Percentiles rank a stretch among this genome's conserved stretches.
These are phyloP conservation scores for Microsporum canis DNA, from an alignment of 2,329 filamentous ascomycete genomes.

Conservation along the genomic window DNA sequence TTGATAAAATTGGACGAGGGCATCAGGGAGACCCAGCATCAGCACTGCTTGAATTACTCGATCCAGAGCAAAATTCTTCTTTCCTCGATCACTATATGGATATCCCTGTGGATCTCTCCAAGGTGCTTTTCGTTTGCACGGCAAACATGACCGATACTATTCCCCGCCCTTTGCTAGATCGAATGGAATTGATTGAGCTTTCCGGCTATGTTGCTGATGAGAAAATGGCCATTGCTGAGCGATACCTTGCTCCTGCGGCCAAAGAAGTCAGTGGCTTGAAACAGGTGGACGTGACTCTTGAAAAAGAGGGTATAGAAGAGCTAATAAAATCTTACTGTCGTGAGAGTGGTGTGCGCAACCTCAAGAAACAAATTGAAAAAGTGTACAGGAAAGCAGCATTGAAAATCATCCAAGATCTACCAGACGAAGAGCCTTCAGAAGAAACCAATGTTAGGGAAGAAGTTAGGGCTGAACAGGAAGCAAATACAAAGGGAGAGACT, in stretches of 20 bases:
- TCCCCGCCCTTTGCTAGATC: slow-evolving; percentile 79
- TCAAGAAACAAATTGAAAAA: slow-evolving; percentile 99
- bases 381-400: slow-evolving; percentile 94
- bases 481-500: slow-evolving; percentile 26
- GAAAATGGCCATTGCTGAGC: slow-evolving; percentile 96
- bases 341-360: slow-evolving; percentile 89
- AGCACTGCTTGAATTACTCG: slow-evolving; percentile 81
- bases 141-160: slow-evolving; percentile 99
- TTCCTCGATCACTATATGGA: slow-evolving; percentile 99
- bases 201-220: slow-evolving; percentile 96
- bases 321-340: slow-evolving; percentile 98
- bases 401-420: slow-evolving; percentile 68
- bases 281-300: slow-evolving; percentile 77
- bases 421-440: slow-evolving; percentile 12
- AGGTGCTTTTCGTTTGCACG: slow-evolving; percentile 96
- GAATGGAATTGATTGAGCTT: slow-evolving; percentile 95
- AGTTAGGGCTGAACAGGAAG: slow-evolving; percentile 65
- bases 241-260: slow-evolving; percentile 84
- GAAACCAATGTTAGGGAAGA: slow-evolving; percentile 73
- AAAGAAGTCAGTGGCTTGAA: slow-evolving; percentile 87
- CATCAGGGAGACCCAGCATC: slow-evolving; percentile 96
- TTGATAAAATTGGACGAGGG: slow-evolving; percentile 94
- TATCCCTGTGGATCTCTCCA: slow-evolving; percentile 90
- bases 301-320: slow-evolving; percentile 80
- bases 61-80: slow-evolving; percentile 93